A percentile compares a stretch with the other conserved stretches of the same genome.
phyloP scores from a whole-genome alignment of 176 grass and related monocot species.

The Oryza meridionalis region DNA sequence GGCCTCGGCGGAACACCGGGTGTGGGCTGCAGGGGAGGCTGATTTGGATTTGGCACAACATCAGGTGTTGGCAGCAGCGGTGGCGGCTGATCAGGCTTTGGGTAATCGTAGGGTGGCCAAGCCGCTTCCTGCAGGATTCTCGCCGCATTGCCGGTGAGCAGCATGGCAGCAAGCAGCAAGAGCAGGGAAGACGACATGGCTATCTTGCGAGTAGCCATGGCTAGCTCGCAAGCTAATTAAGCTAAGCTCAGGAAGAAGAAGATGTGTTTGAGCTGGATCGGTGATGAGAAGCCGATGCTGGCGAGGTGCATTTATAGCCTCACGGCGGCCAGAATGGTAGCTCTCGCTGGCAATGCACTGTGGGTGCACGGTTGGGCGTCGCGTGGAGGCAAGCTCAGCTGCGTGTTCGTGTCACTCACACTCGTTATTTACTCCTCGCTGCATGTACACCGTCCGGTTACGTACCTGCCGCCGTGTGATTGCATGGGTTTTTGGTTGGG shows the following conservation, averaged over 20 bases:
- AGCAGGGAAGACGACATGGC: not conserved
- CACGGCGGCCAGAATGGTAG: too few species aligned
- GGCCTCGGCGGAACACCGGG: not conserved
- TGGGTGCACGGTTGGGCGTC: not conserved
- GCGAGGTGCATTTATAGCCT: constrained; percentile 29
- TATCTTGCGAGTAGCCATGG: constrained; percentile 32
- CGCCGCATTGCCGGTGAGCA: constrained; percentile 31
- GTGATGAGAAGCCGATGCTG: constrained; percentile 18
- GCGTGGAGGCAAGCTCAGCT: not conserved
- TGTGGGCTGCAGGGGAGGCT: not conserved
- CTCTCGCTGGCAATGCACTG: not conserved
- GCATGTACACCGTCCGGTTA: not conserved
- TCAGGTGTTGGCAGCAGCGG: not conserved
- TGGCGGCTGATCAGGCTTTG: not conserved
- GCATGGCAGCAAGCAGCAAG: constrained; percentile 8
- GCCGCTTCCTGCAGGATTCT: constrained; percentile 25
- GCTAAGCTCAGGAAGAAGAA: not conserved
- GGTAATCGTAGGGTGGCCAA: not conserved
- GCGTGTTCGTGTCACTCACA: not conserved
- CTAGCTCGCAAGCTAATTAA: not conserved
- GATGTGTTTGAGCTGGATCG: not conserved
- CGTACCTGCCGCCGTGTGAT: not conserved
- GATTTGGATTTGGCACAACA: not conserved
- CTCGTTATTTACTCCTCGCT: not conserved
- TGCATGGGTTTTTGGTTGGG: not conserved